phyloP scores from a whole-genome alignment of 2,329 filamentous ascomycete genomes.

The Hypoxylon sp. region DNA sequence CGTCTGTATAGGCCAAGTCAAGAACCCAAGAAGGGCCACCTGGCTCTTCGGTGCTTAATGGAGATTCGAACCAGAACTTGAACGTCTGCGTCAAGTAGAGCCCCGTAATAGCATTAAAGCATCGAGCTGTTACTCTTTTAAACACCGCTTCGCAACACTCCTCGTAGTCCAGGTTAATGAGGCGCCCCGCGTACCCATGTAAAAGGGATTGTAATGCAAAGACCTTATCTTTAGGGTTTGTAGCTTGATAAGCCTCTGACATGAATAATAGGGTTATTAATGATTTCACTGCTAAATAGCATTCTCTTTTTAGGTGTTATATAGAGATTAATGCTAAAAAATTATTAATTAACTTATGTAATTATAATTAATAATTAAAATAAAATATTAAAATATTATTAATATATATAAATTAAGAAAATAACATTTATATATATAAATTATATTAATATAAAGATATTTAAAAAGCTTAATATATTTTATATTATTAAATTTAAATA shows the following conservation, averaged over 20 bases:
- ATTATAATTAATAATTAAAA: too few relatives aligned
- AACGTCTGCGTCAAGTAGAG: background rate
- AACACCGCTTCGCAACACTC: slow-evolving; percentile 10
- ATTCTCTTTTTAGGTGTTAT: too few relatives aligned
- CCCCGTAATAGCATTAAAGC: background rate
- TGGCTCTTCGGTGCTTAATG: background rate
- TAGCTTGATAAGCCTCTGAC: background rate
- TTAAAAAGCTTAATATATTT: too few relatives aligned
- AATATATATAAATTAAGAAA: too few relatives aligned
- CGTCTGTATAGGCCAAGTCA: slow-evolving; percentile 11
- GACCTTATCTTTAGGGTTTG: slow-evolving; percentile 9
- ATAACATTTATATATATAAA: too few relatives aligned
- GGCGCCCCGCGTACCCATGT: background rate
- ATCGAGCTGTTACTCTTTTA: slow-evolving; percentile 11
- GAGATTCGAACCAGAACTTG: slow-evolving; percentile 6
- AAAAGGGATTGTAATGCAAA: slow-evolving; percentile 16
- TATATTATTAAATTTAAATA: too few relatives aligned
- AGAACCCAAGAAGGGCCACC: slow-evolving; percentile 13
- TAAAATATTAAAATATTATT: too few relatives aligned
- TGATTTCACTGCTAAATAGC: background rate
- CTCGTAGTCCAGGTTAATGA: slow-evolving; percentile 11
- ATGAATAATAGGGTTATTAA: background rate
- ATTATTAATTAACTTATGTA: too few relatives aligned
- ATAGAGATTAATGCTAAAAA: too few relatives aligned
- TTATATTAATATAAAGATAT: too few relatives aligned